Conservation (phyloP, 768 basidiomycete species). For the Clitopilus hobsonii region DNA sequence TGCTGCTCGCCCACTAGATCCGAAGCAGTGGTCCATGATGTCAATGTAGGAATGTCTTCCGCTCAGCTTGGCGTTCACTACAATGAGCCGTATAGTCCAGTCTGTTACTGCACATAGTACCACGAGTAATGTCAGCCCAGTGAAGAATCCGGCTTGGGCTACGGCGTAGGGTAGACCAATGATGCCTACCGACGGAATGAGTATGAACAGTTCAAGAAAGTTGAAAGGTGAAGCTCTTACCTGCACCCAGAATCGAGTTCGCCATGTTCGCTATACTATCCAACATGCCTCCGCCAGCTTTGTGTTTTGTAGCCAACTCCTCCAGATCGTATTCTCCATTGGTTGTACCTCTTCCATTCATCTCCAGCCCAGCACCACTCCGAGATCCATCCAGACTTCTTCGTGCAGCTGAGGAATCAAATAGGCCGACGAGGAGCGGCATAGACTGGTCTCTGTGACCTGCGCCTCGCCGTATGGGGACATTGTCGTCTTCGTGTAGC, state of each 20-base stretch:
- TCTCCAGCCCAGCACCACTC: constrained; percentile 21
- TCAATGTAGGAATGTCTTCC: constrained; percentile 90
- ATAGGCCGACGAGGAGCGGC: constrained; percentile 77
- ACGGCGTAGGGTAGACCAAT: constrained; percentile 81
- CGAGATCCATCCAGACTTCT: constrained; percentile 50
- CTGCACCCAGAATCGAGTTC: constrained; percentile 93
- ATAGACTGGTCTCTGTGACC: constrained; percentile 48
- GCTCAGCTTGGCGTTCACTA: constrained; percentile 93
- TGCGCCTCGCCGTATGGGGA: constrained; percentile 23
- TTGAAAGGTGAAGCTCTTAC: constrained; percentile 31
- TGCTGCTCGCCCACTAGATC: constrained; percentile 83
- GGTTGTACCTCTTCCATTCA: constrained; percentile 13
- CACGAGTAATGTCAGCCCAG: constrained; percentile 78
- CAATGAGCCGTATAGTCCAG: constrained; percentile 97
- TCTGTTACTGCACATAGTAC: constrained; percentile 83
- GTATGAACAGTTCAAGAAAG: constrained; percentile 10
- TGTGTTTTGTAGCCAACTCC: constrained; percentile 61
- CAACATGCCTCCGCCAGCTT: constrained; percentile 67
- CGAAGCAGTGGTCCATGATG: constrained; percentile 93
- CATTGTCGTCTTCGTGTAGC: constrained; percentile 22
- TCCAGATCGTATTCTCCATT: constrained; percentile 57
- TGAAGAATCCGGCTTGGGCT: constrained; percentile 90
- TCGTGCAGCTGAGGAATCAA: constrained; percentile 59
- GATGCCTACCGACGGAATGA: constrained; percentile 14
- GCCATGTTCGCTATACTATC: constrained; percentile 92